phyloP scores from a whole-genome alignment of 305 asterid genomes.

The Solanum hybrid region DNA sequence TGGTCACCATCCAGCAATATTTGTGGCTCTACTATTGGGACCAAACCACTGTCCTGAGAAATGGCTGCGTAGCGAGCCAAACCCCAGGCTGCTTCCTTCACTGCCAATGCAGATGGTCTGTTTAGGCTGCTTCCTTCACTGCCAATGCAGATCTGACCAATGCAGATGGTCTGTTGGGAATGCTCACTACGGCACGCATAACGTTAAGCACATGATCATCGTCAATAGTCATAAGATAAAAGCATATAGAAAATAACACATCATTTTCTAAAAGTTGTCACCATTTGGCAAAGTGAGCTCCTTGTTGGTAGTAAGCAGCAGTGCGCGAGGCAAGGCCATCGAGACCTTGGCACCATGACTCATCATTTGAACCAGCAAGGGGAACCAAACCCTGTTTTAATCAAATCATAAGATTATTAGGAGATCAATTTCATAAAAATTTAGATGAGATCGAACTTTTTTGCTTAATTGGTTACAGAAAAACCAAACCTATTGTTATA shows the following conservation, averaged over 20 bases:
- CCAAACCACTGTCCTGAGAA: constrained; percentile 77
- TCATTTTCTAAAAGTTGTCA: constrained; percentile 5
- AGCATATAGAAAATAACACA: not conserved
- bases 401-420: not conserved
- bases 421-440: not conserved
- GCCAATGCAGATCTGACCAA: no score
- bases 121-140: no score
- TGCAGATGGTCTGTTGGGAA: no score
- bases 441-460: not conserved
- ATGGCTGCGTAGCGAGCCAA: constrained; percentile 80
- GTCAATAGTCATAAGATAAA: not conserved
- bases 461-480: no score
- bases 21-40: constrained; percentile 78
- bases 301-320: constrained; percentile 82
- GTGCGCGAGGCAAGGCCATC: constrained; percentile 79
- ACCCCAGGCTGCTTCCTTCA: constrained; percentile 88
- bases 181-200: constrained; percentile 87
- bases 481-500: no score
- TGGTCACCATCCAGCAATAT: constrained; percentile 72
- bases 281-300: constrained; percentile 89
- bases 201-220: not conserved
- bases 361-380: constrained; percentile 68
- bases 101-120: constrained; percentile 78
- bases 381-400: constrained; percentile 75
- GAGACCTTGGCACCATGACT: constrained; percentile 91